These are phyloP conservation scores for Astraeus odoratus DNA, from an alignment of 768 basidiomycete species.

Conservation along the genomic window DNA sequence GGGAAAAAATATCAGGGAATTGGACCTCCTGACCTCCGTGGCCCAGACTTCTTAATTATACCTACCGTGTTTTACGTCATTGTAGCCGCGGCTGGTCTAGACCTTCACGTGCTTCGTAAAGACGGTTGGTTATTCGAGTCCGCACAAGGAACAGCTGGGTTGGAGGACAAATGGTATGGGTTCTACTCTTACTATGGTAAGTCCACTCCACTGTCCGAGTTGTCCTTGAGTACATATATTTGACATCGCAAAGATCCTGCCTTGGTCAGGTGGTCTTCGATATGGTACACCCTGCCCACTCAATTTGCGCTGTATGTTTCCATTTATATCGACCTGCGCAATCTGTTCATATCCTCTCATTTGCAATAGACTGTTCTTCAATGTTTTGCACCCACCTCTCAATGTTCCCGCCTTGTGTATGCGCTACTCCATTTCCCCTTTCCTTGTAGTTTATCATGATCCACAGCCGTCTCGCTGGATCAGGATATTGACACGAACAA, in stretches of 20 bases:
- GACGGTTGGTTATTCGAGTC: conserved; percentile 83
- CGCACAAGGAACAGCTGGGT: conserved; percentile 26
- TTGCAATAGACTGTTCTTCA: conserved; percentile 65
- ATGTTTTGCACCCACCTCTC: conserved; percentile 75
- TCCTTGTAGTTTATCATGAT: neutral
- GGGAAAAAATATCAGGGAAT: neutral
- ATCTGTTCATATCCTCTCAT: conserved; percentile 5
- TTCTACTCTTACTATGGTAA: conserved; percentile 78
- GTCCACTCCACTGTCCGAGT: conserved; percentile 10
- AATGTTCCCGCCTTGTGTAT: conserved; percentile 85
- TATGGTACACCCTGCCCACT: conserved; percentile 85
- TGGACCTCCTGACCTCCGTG: neutral
- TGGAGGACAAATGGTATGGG: conserved; percentile 60
- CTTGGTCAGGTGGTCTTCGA: conserved; percentile 51
- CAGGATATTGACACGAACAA: conserved; percentile 88
- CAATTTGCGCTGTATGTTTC: conserved; percentile 86
- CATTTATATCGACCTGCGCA: conserved; percentile 27
- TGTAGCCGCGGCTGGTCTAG: conserved; percentile 53
- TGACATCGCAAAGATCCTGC: conserved; percentile 42
- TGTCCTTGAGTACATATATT: neutral
- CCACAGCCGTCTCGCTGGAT: conserved; percentile 74
- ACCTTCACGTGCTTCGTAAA: conserved; percentile 52
- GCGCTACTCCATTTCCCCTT: conserved; percentile 8
- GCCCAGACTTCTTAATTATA: conserved; percentile 72
- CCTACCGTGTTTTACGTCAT: conserved; percentile 81